phyloP scores from a whole-genome alignment of 257 asterid species.

The Orobanche coerulescens region DNA sequence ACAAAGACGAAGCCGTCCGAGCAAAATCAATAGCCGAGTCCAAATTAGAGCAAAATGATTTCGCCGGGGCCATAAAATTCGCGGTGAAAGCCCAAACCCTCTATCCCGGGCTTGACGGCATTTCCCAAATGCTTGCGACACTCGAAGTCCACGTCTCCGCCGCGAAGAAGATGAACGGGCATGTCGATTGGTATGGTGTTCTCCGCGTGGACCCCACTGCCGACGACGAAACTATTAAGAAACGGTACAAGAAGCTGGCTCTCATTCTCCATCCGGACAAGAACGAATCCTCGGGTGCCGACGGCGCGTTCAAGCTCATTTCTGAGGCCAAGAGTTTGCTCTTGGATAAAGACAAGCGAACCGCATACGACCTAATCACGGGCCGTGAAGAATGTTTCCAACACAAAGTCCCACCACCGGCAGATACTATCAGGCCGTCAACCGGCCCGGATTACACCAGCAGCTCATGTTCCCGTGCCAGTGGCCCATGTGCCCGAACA shows the following conservation, averaged over 20 bases:
- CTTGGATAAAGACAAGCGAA: slow-evolving; percentile 43
- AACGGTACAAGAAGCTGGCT: slow-evolving; percentile 55
- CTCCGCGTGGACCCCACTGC: slow-evolving; percentile 46
- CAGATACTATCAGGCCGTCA: slow-evolving; percentile 26
- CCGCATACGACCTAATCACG: slow-evolving; percentile 46
- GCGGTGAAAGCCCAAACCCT: slow-evolving; percentile 49
- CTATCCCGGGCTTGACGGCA: slow-evolving; percentile 46
- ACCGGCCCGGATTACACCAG: not conserved
- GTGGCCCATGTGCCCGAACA: no score
- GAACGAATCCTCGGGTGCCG: slow-evolving; percentile 48
- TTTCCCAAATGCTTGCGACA: slow-evolving; percentile 44
- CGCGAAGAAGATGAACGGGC: slow-evolving; percentile 40
- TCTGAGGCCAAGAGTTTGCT: slow-evolving; percentile 49
- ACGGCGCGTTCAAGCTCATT: slow-evolving; percentile 53
- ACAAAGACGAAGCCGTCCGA: slow-evolving; percentile 54
- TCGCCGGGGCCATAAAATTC: slow-evolving; percentile 41
- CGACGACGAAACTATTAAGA: slow-evolving; percentile 45
- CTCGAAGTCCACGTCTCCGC: slow-evolving; percentile 43
- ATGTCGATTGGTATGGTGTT: slow-evolving; percentile 61
- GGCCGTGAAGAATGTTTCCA: slow-evolving; percentile 27
- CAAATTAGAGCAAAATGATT: slow-evolving; percentile 40
- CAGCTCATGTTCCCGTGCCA: not conserved
- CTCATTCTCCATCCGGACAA: slow-evolving; percentile 60
- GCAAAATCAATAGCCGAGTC: slow-evolving; percentile 50
- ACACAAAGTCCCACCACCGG: slow-evolving; percentile 30